Evolutionary conservation across 2,329 filamentous ascomycete species (phyloP), one percentile per base, ranked within the genome.

Genomic region (Neopestalotiopsis clavispora): DNA sequence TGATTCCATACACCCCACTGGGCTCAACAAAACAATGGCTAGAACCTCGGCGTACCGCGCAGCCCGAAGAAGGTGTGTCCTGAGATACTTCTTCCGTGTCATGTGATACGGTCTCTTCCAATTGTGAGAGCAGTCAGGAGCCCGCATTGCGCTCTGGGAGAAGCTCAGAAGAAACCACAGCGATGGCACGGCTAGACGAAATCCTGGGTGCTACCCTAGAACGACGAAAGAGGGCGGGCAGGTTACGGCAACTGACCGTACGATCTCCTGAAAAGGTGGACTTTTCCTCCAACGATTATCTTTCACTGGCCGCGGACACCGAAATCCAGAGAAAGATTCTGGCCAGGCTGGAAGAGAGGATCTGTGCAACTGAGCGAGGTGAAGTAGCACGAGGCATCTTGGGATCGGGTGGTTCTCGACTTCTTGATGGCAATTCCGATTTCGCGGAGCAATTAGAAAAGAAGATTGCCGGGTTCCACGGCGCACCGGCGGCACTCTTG

Each of bases 211-310:
- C 59, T n/a, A 68, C 71, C 56, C 69, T 78, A 38, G 71, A 69
- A 9, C 72, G 66, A 10, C 75, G 76, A 40, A 72, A 72, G 67
- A 71, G 71, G 4, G 76, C 79, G 17, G 78, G 78, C 12, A 81
- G 78, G 66, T 78, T 85, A 7, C 83, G 86, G n/a, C 77, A 75
- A 5, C 76, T 88, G 20, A 86, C 80, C 0, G 77, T 92, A 3
- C 88, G 91, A 3, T 91, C 91, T 0, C 86, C 91, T 1, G 89
- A 86, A 23, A 91, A 89, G 28, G 88, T 90, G 63, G 94, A 97
- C 80, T 92, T 97, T 75, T 91, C 91, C 28, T 95, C 93, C 75
- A 91, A 94, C 78, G 89, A 88, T 67, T 92, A 96, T 77, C 93
- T 97, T 69, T 94, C 94, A 63, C 91, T 95, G 5, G 59, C 61